A percentile compares a stretch with the other conserved stretches of the same genome.
Evolutionary conservation across 2,329 filamentous ascomycete genomes (phyloP).

Genomic region (Apiospora marii): DNA sequence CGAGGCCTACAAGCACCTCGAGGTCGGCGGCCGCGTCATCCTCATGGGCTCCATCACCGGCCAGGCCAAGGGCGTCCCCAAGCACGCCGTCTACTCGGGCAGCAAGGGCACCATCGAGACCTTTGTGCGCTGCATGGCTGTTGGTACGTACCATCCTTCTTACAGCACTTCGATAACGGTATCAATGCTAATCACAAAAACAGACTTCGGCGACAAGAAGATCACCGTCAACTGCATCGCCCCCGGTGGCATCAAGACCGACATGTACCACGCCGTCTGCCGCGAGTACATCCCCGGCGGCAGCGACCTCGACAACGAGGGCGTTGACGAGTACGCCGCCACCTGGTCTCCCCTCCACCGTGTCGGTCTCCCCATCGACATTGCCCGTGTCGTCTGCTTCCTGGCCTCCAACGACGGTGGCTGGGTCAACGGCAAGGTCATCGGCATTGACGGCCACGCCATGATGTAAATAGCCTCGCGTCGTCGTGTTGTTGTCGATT

Average conservation of each 20-base stretch:
- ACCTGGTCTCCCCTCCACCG: slow-evolving; percentile 71
- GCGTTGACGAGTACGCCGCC: slow-evolving; percentile 69
- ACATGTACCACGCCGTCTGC: slow-evolving; percentile 73
- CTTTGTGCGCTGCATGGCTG: slow-evolving; percentile 78
- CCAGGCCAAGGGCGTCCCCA: slow-evolving; percentile 71
- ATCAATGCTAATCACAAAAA: slow-evolving; percentile 60
- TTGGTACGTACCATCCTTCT: slow-evolving; percentile 54
- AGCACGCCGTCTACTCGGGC: slow-evolving; percentile 77
- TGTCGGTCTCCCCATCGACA: slow-evolving; percentile 72
- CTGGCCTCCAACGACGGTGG: slow-evolving; percentile 55
- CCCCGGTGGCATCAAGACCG: slow-evolving; percentile 72
- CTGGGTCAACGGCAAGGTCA: slow-evolving; percentile 60
- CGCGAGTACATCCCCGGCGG: slow-evolving; percentile 69
- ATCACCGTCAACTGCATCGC: slow-evolving; percentile 74
- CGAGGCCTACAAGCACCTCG: slow-evolving; percentile 73
- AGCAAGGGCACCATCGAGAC: slow-evolving; percentile 81
- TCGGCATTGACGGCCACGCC: slow-evolving; percentile 30
- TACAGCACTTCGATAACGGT: neutral
- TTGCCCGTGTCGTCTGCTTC: slow-evolving; percentile 70
- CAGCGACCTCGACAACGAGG: slow-evolving; percentile 61
- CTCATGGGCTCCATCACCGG: slow-evolving; percentile 77
- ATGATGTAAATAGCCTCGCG: slow-evolving; percentile 31
- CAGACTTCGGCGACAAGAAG: slow-evolving; percentile 70
- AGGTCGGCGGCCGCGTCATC: slow-evolving; percentile 73
- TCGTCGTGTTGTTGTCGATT: neutral